These are phyloP conservation scores for Sarocladiaceae sp. DNA, from an alignment of 2,329 filamentous ascomycete genomes.

Conservation along the genomic window DNA sequence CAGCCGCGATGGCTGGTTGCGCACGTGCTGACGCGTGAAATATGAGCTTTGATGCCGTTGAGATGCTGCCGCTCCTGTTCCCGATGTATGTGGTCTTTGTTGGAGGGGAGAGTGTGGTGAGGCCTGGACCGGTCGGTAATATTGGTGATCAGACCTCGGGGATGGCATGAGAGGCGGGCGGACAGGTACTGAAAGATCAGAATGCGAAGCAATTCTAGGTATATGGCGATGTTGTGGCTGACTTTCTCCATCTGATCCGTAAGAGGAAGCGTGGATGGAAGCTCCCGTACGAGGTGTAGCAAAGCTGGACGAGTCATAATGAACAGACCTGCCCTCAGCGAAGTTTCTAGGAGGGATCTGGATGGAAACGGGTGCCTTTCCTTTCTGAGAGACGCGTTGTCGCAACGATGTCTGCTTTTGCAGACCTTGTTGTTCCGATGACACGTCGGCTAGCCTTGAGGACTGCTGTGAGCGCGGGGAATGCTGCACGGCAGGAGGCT, in stretches of 20 bases:
- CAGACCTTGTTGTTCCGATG: constrained; percentile 13
- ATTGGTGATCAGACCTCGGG: constrained; percentile 37
- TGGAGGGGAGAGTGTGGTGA: constrained; percentile 59
- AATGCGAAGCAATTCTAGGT: constrained; percentile 28
- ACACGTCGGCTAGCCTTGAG: constrained; percentile 15
- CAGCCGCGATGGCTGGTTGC: constrained; percentile 46
- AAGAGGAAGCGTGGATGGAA: constrained; percentile 38
- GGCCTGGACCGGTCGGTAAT: constrained; percentile 55
- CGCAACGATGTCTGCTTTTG: constrained; percentile 39
- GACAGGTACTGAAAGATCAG: constrained; percentile 19
- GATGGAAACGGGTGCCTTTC: constrained; percentile 45
- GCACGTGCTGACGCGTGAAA: constrained; percentile 30
- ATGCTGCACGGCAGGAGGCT: neutral
- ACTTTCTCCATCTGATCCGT: constrained; percentile 40
- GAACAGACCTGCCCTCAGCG: constrained; percentile 14
- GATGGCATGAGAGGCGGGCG: constrained; percentile 22
- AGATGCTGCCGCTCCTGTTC: constrained; percentile 21
- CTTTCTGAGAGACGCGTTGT: constrained; percentile 48
- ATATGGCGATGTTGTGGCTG: constrained; percentile 22
- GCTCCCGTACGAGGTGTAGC: constrained; percentile 24
- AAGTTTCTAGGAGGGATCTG: constrained; percentile 39
- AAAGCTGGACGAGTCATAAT: constrained; percentile 24
- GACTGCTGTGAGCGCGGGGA: neutral
- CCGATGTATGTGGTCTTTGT: constrained; percentile 50
- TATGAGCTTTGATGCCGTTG: constrained; percentile 22